Percentiles rank a stretch among this genome's conserved stretches.
phyloP scores from a whole-genome alignment of 2,329 filamentous ascomycete genomes.

The Cladophialophora immunda region DNA sequence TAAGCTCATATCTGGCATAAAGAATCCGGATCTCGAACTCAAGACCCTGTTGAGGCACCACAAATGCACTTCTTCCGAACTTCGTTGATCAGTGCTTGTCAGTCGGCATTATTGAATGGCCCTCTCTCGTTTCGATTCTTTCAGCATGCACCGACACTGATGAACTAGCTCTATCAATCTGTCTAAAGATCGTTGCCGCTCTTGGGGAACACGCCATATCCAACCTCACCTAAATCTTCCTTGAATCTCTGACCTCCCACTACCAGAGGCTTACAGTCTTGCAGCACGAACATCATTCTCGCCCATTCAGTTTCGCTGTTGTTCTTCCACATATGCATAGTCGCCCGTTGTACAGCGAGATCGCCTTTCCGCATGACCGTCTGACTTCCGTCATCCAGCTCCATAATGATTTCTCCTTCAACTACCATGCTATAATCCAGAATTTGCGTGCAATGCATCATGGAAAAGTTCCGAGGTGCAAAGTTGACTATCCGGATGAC shows the following conservation, averaged over 20 bases:
- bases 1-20: too few species aligned
- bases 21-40: too few species aligned
- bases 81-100: too few species aligned
- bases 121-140: too few species aligned
- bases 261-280: constrained; percentile 44
- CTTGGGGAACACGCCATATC: constrained; percentile 10
- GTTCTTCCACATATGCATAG: constrained; percentile 62
- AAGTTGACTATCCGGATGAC: constrained; percentile 60
- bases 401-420: constrained; percentile 61
- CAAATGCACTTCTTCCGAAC: too few species aligned
- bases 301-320: constrained; percentile 58
- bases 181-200: constrained; percentile 23
- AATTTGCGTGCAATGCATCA: constrained; percentile 63
- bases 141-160: too few species aligned
- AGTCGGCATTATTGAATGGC: too few species aligned
- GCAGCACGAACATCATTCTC: constrained; percentile 56
- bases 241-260: constrained; percentile 25
- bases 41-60: too few species aligned
- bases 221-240: constrained; percentile 14
- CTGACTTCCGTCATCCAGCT: constrained; percentile 60
- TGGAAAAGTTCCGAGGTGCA: constrained; percentile 50
- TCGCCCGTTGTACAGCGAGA: constrained; percentile 61
- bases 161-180: too few species aligned
- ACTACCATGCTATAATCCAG: constrained; percentile 64
- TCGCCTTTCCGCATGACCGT: constrained; percentile 59